Evolutionary conservation across 306 rosid species (phyloP).

Genomic region (Dalbergia oliveri): DNA sequence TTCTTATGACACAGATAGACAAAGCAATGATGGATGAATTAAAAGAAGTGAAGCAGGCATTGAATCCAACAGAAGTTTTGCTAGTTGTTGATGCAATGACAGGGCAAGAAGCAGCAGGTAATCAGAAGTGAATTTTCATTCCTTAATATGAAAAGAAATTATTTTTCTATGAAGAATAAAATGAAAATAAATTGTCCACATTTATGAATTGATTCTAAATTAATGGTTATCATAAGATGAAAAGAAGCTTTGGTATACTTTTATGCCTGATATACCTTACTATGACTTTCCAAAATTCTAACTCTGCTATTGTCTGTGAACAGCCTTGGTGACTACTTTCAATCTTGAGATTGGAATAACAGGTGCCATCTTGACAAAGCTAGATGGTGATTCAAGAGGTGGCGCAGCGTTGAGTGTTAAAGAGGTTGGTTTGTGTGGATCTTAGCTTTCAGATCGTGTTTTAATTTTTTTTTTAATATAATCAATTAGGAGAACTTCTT

Average conservation of each 20-base stretch:
- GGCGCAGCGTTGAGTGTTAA: conserved; percentile 98
- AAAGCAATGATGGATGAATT: conserved; percentile 96
- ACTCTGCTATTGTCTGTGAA: conserved; percentile 43
- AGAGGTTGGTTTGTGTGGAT: conserved; percentile 70
- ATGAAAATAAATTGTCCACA: conserved; percentile 13
- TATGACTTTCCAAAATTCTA: conserved; percentile 30
- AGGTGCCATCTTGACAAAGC: conserved; percentile 98
- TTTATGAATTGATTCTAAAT: conserved; percentile 34
- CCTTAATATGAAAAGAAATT: conserved; percentile 1
- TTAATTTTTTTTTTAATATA: conserved; percentile 22
- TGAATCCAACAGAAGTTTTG: conserved; percentile 92
- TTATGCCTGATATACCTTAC: background rate
- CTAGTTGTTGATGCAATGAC: conserved; percentile 99
- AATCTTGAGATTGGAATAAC: conserved; percentile 97
- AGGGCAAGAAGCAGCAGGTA: conserved; percentile 99
- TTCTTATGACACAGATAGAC: conserved; percentile 74
- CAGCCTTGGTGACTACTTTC: conserved; percentile 95
- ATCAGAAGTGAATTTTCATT: conserved; percentile 38
- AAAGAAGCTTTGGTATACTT: background rate
- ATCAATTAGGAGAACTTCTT: background rate
- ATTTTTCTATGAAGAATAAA: conserved; percentile 9
- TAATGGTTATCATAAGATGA: conserved; percentile 19
- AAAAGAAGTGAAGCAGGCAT: conserved; percentile 80
- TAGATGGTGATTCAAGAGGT: conserved; percentile 99
- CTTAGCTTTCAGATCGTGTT: conserved; percentile 21